Conservation (phyloP, 768 basidiomycete genomes). For the Lepiota subincarnata region DNA sequence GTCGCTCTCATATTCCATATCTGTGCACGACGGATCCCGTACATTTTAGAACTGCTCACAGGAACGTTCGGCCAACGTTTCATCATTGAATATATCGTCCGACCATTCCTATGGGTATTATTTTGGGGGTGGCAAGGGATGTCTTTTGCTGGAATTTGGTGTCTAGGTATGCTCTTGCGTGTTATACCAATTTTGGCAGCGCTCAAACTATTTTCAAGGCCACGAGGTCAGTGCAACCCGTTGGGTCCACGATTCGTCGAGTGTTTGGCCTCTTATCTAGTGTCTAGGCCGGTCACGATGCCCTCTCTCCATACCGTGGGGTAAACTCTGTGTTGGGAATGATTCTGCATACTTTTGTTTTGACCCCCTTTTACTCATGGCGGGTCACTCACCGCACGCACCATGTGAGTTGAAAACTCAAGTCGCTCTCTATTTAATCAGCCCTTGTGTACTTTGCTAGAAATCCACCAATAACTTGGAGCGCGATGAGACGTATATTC, state of each 20-base stretch:
- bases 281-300: constrained; percentile 45
- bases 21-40: constrained; percentile 34
- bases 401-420: constrained; percentile 44
- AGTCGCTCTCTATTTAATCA: neutral
- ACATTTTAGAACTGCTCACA: constrained; percentile 1
- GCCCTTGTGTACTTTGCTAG: constrained; percentile 16
- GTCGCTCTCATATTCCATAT: constrained; percentile 36
- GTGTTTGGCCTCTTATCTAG: neutral
- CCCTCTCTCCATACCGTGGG: constrained; percentile 34
- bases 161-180: constrained; percentile 29
- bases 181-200: neutral
- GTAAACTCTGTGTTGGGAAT: constrained; percentile 39
- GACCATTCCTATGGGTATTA: constrained; percentile 32
- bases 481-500: constrained; percentile 71
- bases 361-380: constrained; percentile 65
- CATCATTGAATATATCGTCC: neutral
- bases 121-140: constrained; percentile 54
- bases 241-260: neutral
- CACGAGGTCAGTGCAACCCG: constrained; percentile 33
- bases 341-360: constrained; percentile 39
- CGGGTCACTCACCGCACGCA: constrained; percentile 58
- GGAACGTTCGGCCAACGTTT: neutral
- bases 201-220: constrained; percentile 22
- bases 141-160: constrained; percentile 40
- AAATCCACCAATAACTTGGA: constrained; percentile 53